Evolutionary conservation across 2,329 filamentous ascomycete genomes (phyloP).

Genomic region (Diaporthe aspalathi): DNA sequence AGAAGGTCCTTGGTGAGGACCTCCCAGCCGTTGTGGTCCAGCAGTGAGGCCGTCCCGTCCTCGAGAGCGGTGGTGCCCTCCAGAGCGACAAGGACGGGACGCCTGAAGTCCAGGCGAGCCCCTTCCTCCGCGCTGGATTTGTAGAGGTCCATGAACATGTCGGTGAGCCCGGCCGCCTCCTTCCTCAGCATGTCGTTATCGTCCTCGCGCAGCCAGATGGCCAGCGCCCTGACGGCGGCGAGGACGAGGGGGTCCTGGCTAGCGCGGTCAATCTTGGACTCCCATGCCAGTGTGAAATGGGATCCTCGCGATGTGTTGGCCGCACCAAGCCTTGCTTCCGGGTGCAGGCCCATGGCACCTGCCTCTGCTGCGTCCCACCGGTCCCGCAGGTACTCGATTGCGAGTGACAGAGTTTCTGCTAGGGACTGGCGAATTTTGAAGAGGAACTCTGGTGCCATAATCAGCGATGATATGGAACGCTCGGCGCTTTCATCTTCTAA

Average conservation of each 20-base stretch:
- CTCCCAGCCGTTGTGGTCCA: conserved; percentile 65
- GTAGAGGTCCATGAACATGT: conserved; percentile 74
- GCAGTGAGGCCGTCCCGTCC: conserved; percentile 60
- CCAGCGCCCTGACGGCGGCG: conserved; percentile 66
- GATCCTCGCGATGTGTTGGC: conserved; percentile 59
- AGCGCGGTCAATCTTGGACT: conserved; percentile 61
- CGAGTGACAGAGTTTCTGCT: conserved; percentile 71
- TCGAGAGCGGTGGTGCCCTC: conserved; percentile 66
- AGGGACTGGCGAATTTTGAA: conserved; percentile 71
- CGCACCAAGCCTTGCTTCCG: conserved; percentile 60
- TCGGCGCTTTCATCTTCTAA: conserved; percentile 59
- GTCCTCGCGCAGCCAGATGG: conserved; percentile 77
- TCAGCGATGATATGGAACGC: conserved; percentile 46
- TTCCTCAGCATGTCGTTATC: conserved; percentile 69
- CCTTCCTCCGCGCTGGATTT: conserved; percentile 46
- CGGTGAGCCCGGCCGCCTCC: conserved; percentile 68
- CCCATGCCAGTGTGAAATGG: conserved; percentile 67
- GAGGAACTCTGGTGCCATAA: conserved; percentile 68
- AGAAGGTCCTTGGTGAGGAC: conserved; percentile 63
- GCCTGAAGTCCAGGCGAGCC: conserved; percentile 63
- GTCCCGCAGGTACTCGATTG: conserved; percentile 75
- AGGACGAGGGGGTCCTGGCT: conserved; percentile 69
- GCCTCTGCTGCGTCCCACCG: conserved; percentile 76
- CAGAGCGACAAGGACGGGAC: conserved; percentile 67
- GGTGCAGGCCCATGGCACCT: conserved; percentile 71